Percentiles rank a stretch among this genome's conserved stretches.
These are phyloP conservation scores for Trichocomaceae sp. DNA, from an alignment of 2,329 filamentous ascomycete species.

Conservation along the genomic window DNA sequence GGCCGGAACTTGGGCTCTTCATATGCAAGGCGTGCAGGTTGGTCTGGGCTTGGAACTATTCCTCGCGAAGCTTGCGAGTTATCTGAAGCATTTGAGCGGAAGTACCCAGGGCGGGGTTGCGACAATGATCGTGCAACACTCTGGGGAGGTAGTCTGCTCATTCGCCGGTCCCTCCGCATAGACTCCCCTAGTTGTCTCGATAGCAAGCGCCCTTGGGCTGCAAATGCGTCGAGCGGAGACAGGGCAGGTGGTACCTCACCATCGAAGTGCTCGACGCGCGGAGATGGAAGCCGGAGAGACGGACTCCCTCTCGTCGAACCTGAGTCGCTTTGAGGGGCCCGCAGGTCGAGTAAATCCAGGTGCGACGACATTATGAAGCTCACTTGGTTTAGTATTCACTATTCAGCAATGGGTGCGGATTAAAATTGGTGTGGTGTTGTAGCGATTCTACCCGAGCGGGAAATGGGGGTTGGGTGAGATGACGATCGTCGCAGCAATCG, in stretches of 20 bases:
- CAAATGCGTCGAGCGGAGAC: constrained; percentile 92
- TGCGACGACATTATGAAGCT: constrained; percentile 8
- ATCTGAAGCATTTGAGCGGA: constrained; percentile 63
- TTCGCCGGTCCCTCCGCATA: constrained; percentile 63
- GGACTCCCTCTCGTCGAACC: constrained; percentile 7
- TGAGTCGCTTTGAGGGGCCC: neutral
- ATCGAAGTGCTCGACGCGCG: constrained; percentile 63
- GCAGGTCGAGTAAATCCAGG: constrained; percentile 6
- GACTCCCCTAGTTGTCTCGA: constrained; percentile 80
- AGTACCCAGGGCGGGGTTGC: constrained; percentile 72
- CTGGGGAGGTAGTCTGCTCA: constrained; percentile 79
- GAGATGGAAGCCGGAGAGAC: constrained; percentile 42
- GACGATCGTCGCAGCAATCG: neutral
- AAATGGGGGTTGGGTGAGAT: neutral
- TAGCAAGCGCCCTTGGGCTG: constrained; percentile 79
- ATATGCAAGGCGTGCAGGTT: constrained; percentile 31
- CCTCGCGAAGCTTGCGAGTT: constrained; percentile 26
- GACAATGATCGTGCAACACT: constrained; percentile 76
- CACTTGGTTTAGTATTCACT: no score
- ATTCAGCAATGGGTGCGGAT: no score
- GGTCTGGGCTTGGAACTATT: constrained; percentile 33
- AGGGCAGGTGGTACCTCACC: constrained; percentile 77
- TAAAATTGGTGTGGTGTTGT: no score
- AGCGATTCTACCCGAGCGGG: neutral
- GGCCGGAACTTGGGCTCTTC: constrained; percentile 51